A percentile compares a stretch with the other conserved stretches of the same genome.
Evolutionary conservation across 2,329 filamentous ascomycete genomes (phyloP).

Genomic region (Exophiala sideris): DNA sequence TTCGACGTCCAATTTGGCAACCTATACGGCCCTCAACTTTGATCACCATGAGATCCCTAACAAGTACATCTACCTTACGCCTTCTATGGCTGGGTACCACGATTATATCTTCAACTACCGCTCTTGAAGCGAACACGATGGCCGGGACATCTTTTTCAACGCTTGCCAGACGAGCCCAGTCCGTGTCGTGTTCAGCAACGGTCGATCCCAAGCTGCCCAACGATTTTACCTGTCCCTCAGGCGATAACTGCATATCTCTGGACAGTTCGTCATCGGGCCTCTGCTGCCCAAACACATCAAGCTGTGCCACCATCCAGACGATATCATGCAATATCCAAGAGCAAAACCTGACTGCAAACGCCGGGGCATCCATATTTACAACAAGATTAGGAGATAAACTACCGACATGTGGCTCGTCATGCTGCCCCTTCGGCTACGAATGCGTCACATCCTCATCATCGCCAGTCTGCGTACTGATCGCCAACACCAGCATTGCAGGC

Average conservation of each 20-base stretch:
- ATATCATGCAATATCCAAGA: slow-evolving; percentile 43
- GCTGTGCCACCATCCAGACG: slow-evolving; percentile 41
- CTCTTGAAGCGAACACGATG: slow-evolving; percentile 3
- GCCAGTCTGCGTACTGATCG: slow-evolving; percentile 20
- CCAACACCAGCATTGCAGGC: slow-evolving; percentile 25
- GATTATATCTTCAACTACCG: slow-evolving; percentile 11
- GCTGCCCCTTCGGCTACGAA: slow-evolving; percentile 48
- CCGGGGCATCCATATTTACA: slow-evolving; percentile 40
- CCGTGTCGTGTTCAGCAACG: slow-evolving; percentile 32
- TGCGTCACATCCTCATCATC: slow-evolving; percentile 31
- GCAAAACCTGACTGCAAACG: slow-evolving; percentile 40
- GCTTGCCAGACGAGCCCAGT: slow-evolving; percentile 8
- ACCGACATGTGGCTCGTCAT: slow-evolving; percentile 40
- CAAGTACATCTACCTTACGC: slow-evolving; percentile 2
- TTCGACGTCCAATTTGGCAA: slow-evolving; percentile 11
- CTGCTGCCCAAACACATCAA: slow-evolving; percentile 44
- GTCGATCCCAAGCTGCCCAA: slow-evolving; percentile 37
- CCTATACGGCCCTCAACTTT: neutral
- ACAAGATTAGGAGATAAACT: slow-evolving; percentile 40
- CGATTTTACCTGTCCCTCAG: slow-evolving; percentile 44
- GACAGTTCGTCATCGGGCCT: slow-evolving; percentile 43
- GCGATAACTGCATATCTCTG: slow-evolving; percentile 40
- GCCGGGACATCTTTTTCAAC: slow-evolving; percentile 1
- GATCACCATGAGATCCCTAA: slow-evolving; percentile 8
- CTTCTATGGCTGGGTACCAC: slow-evolving; percentile 4